Conservation (phyloP, 1,284 basidiomycete species). For the Veloboletus limbatus region DNA sequence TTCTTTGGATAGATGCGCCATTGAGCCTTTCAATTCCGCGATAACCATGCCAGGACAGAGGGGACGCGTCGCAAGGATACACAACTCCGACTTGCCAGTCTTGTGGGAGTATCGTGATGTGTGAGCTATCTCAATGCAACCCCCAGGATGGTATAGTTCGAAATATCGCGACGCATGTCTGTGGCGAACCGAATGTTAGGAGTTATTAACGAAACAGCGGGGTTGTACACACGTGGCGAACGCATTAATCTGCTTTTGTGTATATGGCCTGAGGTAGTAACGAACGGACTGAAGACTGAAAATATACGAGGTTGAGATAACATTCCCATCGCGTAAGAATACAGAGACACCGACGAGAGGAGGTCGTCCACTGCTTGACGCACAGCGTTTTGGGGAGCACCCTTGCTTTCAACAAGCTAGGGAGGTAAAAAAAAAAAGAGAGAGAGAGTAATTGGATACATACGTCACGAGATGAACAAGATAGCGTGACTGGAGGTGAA, state of each 20-base stretch:
- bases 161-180: conserved; percentile 86
- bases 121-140: conserved; percentile 82
- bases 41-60: conserved; percentile 73
- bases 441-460: conserved; percentile 14
- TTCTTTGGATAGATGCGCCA: conserved; percentile 79
- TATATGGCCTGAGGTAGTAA: conserved; percentile 69
- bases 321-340: conserved; percentile 1
- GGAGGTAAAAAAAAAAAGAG: conserved; percentile 7
- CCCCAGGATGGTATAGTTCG: conserved; percentile 77
- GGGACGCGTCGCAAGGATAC: conserved; percentile 79
- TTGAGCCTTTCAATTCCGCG: conserved; percentile 81
- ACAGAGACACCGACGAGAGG: conserved; percentile 53
- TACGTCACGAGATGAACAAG: conserved; percentile 26
- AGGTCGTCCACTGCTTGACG: conserved; percentile 71
- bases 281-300: conserved; percentile 65
- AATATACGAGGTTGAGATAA: conserved; percentile 20
- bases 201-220: conserved; percentile 24
- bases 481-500: conserved; percentile 26
- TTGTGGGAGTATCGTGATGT: conserved; percentile 80
- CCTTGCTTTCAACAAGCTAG: conserved; percentile 61
- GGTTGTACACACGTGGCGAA: conserved; percentile 74
- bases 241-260: conserved; percentile 79
- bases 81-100: conserved; percentile 88
- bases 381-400: conserved; percentile 50
- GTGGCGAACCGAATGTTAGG: conserved; percentile 30